phyloP scores from a whole-genome alignment of 208 protist genomes.

The Wallacemonas rigidus region DNA sequence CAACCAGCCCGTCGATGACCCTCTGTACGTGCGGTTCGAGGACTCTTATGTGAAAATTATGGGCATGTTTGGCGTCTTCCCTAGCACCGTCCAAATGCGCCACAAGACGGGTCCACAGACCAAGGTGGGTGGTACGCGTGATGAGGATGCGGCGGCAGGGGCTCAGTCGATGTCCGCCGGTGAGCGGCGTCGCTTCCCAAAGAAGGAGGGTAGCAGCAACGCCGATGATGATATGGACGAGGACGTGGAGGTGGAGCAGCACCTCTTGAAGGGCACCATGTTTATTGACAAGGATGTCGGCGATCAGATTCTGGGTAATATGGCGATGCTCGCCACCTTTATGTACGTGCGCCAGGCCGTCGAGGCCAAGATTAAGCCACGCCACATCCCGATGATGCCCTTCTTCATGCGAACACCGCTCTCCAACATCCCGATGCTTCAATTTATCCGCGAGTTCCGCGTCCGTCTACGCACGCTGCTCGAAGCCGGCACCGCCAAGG shows the following conservation, averaged over 20 bases:
- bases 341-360: conserved; percentile 84
- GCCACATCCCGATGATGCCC: conserved; percentile 61
- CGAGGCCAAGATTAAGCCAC: conserved; percentile 48
- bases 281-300: conserved; percentile 85
- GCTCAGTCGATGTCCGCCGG: neutral
- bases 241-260: conserved; percentile 38
- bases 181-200: conserved; percentile 15
- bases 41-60: conserved; percentile 66
- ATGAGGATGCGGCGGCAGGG: too few relatives aligned
- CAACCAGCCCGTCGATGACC: conserved; percentile 37
- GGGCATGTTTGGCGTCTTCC: conserved; percentile 83
- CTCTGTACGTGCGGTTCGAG: conserved; percentile 57
- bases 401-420: conserved; percentile 62
- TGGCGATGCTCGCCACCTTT: conserved; percentile 73
- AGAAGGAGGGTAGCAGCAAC: conserved; percentile 46
- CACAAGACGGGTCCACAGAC: neutral
- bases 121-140: neutral
- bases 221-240: conserved; percentile 36
- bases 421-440: conserved; percentile 78
- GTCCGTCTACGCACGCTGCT: conserved; percentile 62
- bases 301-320: conserved; percentile 79
- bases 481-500: conserved; percentile 57
- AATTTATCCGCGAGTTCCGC: conserved; percentile 79
- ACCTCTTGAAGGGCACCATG: conserved; percentile 81
- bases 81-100: conserved; percentile 44